Percentiles rank a stretch among this genome's conserved stretches.
Conservation (phyloP, 495 filamentous ascomycete genomes). For the Amphirosellinia nigrospora region DNA sequence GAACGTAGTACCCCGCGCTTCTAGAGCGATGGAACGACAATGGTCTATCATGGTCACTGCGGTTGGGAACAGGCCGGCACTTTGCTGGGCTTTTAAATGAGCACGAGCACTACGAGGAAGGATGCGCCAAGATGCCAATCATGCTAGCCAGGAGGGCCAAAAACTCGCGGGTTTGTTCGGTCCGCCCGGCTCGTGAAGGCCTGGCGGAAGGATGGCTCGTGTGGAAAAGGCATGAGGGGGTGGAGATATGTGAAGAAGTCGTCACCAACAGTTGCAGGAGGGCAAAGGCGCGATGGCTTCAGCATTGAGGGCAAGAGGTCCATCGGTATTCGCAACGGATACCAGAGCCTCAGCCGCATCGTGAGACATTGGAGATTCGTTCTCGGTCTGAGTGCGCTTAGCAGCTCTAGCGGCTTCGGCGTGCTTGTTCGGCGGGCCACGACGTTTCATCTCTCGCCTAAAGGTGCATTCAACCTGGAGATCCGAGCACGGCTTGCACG, state of each 20-base stretch:
- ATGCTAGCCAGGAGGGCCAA: constrained; percentile 81
- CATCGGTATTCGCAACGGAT: constrained; percentile 42
- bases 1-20: constrained; percentile 73
- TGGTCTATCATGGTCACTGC: constrained; percentile 73
- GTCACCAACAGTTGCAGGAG: constrained; percentile 70
- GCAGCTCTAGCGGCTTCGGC: constrained; percentile 70
- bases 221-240: constrained; percentile 82
- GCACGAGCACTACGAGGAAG: constrained; percentile 75
- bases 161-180: constrained; percentile 67
- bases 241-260: constrained; percentile 93
- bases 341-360: constrained; percentile 57
- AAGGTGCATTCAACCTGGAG: constrained; percentile 87
- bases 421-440: constrained; percentile 85
- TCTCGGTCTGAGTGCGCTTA: constrained; percentile 56
- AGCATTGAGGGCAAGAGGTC: constrained; percentile 54
- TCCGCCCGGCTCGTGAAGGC: constrained; percentile 76
- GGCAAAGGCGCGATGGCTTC: constrained; percentile 77
- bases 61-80: constrained; percentile 65
- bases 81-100: constrained; percentile 68
- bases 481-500: constrained; percentile 78
- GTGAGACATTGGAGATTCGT: constrained; percentile 53
- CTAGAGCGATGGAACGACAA: constrained; percentile 73
- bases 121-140: constrained; percentile 79
- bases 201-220: constrained; percentile 81
- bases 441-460: constrained; percentile 74